A percentile compares a stretch with the other conserved stretches of the same genome.
Conservation (phyloP, 306 rosid genomes). For the Myrica gale region DNA sequence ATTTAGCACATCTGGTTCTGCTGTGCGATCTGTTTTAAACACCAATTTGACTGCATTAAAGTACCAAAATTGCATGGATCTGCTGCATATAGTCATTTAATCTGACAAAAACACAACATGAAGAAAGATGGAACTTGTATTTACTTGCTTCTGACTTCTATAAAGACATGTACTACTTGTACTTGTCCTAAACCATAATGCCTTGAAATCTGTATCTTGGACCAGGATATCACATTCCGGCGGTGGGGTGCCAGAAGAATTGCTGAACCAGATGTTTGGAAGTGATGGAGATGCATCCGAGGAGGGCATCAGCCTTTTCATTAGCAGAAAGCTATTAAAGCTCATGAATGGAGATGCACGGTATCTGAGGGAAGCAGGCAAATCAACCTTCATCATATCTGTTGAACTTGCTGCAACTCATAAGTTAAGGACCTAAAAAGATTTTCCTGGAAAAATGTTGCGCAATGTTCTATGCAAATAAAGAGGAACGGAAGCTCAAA, state of each 20-base stretch:
- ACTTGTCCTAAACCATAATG: neutral
- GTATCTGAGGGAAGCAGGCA: constrained; percentile 79
- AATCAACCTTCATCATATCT: constrained; percentile 65
- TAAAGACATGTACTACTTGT: neutral
- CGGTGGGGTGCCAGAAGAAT: constrained; percentile 68
- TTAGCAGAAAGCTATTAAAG: constrained; percentile 78
- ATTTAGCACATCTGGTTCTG: neutral
- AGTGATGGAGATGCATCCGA: constrained; percentile 55
- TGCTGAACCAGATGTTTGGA: constrained; percentile 83
- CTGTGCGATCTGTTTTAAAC: neutral
- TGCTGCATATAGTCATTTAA: neutral
- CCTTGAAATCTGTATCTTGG: constrained; percentile 2
- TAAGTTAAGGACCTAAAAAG: constrained; percentile 26
- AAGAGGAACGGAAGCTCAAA: neutral
- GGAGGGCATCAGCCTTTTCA: constrained; percentile 73
- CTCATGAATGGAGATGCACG: constrained; percentile 88
- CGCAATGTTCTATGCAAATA: constrained; percentile 4
- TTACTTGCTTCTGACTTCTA: neutral
- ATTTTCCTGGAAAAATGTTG: constrained; percentile 23
- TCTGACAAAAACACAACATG: neutral
- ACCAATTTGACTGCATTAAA: neutral
- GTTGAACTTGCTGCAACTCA: constrained; percentile 73
- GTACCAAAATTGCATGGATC: neutral
- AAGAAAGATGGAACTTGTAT: neutral
- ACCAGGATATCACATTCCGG: constrained; percentile 71